Percentiles rank a stretch among this genome's conserved stretches.
These are phyloP conservation scores for Rhizodiscina lignyota DNA, from an alignment of 495 filamentous ascomycete species.

Conservation along the genomic window DNA sequence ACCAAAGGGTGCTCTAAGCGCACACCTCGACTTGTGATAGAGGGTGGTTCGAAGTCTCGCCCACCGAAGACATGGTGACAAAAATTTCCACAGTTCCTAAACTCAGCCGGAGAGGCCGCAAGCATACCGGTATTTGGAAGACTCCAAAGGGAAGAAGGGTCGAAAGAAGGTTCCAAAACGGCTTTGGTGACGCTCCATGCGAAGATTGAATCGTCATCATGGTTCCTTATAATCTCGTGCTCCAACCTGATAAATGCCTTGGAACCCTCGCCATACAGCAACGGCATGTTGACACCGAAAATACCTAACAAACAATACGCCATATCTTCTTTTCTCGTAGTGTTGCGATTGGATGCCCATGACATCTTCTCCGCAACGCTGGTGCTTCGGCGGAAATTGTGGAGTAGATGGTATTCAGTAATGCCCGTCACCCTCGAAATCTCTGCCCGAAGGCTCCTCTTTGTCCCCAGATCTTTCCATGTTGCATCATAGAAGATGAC, in stretches of 20 bases:
- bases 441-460: not conserved
- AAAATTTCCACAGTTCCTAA: no score
- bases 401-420: not conserved
- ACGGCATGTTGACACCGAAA: conserved; percentile 3
- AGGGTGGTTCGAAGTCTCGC: no score
- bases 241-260: conserved; percentile 1
- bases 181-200: no score
- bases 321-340: conserved; percentile 1
- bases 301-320: conserved; percentile 3
- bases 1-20: no score
- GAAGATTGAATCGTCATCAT: not conserved
- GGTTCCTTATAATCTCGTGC: conserved; percentile 1
- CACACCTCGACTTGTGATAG: no score
- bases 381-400: no score
- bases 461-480: conserved; percentile 1
- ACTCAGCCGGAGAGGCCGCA: no score
- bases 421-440: not conserved
- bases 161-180: no score
- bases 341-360: conserved; percentile 1
- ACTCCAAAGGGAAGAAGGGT: no score
- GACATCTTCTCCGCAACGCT: conserved; percentile 1
- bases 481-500: not conserved
- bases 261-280: conserved; percentile 3
- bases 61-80: no score
- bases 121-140: no score